Conservation (phyloP, 2,329 filamentous ascomycete species). For the Juglanconis oblonga region DNA sequence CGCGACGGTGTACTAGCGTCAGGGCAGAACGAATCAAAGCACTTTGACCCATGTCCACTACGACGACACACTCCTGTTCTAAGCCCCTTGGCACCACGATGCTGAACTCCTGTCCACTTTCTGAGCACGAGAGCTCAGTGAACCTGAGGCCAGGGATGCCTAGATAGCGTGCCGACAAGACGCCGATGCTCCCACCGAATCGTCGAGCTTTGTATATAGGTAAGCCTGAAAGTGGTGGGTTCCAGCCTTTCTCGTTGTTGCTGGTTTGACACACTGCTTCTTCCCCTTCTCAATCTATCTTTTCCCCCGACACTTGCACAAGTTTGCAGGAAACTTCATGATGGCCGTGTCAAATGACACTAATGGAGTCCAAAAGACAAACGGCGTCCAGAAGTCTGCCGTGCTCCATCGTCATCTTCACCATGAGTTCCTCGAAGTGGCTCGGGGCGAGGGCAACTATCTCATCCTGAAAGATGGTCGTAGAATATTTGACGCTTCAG, state of each 20-base stretch:
- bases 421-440: conserved; percentile 30
- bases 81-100: background rate
- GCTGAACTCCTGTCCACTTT: background rate
- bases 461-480: conserved; percentile 38
- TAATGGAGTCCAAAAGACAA: background rate
- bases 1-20: conserved; percentile 4
- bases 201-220: background rate
- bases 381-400: conserved; percentile 26
- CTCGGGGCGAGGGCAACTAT: conserved; percentile 34
- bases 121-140: background rate
- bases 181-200: too few relatives aligned
- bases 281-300: background rate
- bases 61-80: background rate
- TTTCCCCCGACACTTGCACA: background rate
- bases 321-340: background rate
- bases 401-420: conserved; percentile 37
- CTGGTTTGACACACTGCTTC: background rate
- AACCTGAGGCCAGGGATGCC: background rate
- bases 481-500: conserved; percentile 41
- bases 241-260: background rate
- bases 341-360: background rate
- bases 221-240: background rate
- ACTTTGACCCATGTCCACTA: background rate
- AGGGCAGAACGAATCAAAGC: conserved; percentile 13
- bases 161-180: background rate